Conservation (phyloP, 2,329 filamentous ascomycete species). For the Fusarium subglutinans region DNA sequence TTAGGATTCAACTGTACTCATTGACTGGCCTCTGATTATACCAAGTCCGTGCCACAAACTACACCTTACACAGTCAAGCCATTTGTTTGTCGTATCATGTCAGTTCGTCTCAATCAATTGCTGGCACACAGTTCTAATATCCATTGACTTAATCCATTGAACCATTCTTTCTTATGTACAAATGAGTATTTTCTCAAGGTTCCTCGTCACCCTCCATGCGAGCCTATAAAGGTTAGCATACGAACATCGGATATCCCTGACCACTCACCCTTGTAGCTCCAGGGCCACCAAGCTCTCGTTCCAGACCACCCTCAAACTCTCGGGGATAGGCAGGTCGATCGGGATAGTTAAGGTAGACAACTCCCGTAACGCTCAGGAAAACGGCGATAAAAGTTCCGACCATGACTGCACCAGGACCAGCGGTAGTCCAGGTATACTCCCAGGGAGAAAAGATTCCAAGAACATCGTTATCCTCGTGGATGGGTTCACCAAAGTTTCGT, state of each 20-base stretch:
- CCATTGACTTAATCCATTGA: constrained; percentile 29
- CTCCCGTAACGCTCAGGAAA: constrained; percentile 72
- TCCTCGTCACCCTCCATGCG: constrained; percentile 65
- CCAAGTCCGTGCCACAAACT: not conserved
- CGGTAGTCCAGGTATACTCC: constrained; percentile 84
- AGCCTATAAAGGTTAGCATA: constrained; percentile 54
- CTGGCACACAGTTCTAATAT: constrained; percentile 7
- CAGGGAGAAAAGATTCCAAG: constrained; percentile 89
- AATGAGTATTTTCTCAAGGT: constrained; percentile 51
- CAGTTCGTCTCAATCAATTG: not conserved
- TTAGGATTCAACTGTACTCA: too few relatives aligned
- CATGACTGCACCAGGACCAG: constrained; percentile 75
- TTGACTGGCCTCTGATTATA: not conserved
- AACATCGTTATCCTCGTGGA: constrained; percentile 96
- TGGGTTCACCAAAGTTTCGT: constrained; percentile 94
- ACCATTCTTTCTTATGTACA: constrained; percentile 50
- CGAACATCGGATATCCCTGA: not conserved
- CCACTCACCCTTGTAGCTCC: constrained; percentile 71
- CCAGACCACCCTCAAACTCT: constrained; percentile 76
- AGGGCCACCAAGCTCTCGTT: constrained; percentile 78
- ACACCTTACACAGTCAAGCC: not conserved
- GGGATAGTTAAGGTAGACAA: constrained; percentile 75
- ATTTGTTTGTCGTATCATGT: not conserved
- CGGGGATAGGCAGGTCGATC: constrained; percentile 75
- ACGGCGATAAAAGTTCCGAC: constrained; percentile 72